Percentiles rank a stretch among this genome's conserved stretches.
These are phyloP conservation scores for Iberis pinnata DNA, from an alignment of 345 rosid species.

Conservation along the genomic window DNA sequence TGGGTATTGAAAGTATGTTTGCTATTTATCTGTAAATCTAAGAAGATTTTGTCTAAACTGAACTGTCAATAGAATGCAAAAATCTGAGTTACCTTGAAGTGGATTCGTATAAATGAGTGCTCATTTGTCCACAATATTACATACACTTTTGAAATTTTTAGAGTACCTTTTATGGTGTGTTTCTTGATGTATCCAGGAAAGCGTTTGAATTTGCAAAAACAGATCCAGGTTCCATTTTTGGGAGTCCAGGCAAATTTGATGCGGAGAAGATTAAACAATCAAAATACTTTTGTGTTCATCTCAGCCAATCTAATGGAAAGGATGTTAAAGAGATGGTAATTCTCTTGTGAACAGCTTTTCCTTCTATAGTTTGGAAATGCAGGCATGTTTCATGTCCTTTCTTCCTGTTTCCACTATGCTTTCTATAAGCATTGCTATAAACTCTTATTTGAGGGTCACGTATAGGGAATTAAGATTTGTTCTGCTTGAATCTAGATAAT, in stretches of 20 bases:
- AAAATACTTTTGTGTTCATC: conserved; percentile 43
- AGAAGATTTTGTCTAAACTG: background rate
- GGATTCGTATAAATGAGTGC: background rate
- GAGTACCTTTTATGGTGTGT: conserved; percentile 14
- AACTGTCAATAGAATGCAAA: background rate
- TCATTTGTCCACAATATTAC: background rate
- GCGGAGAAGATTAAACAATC: conserved; percentile 66
- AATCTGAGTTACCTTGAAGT: background rate
- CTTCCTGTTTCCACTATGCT: conserved; percentile 1
- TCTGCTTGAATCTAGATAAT: background rate
- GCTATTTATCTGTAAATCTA: background rate
- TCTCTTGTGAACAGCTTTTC: conserved; percentile 11
- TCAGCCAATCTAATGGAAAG: conserved; percentile 42
- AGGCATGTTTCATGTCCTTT: background rate
- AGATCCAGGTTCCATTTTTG: conserved; percentile 50
- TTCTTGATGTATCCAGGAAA: conserved; percentile 35
- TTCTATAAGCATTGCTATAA: background rate
- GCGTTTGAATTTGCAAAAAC: conserved; percentile 74
- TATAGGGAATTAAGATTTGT: background rate
- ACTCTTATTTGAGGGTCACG: background rate
- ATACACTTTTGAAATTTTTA: too few species aligned
- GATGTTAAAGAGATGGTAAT: conserved; percentile 31
- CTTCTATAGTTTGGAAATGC: background rate
- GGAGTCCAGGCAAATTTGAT: conserved; percentile 41
- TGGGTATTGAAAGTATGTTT: background rate